Evolutionary conservation across 2,329 filamentous ascomycete genomes (phyloP), one percentile per base, ranked within the genome.

Genomic region (Leptographium wingfieldii): DNA sequence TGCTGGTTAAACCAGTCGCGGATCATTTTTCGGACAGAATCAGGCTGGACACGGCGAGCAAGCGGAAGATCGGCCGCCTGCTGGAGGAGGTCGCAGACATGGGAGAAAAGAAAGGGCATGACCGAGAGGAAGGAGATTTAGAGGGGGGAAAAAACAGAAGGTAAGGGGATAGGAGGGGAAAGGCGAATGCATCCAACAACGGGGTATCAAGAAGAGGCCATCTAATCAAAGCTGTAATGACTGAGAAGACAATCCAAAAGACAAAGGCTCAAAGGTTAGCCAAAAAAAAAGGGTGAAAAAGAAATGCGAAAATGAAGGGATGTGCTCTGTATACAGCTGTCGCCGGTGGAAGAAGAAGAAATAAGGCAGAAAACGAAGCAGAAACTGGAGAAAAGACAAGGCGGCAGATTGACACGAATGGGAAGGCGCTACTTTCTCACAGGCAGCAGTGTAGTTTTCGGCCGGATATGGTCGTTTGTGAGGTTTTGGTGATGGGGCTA

Each of bases 31-130:
- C 38, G 48, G 16, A 59, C 57, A 11, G 22, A 29, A 3, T 19
- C 5, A 2, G 33, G 31, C 49, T 61, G 1, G 69, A 65, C 40
- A 69, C 70, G 16, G 55, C 65, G 61, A 63, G 69, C 55, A 72
- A 71, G 16, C 67, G 70, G 2, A 67, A 65, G 55, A 61, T 73
- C 70, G 2, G 91, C 83, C 19, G 91, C 76, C 29, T 78, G 73
- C 62, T 91, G 83, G 52, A 96, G 77, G 4, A 96, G 76, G 63
- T 88, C 82, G 74, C 88, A 92, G 54, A 95, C 74, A 62, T 80
- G 76, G n/a, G 77, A 73, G 70, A 94, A 95, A 1, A 76, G 76
- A 64, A 90, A 77, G 25, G 83, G 77, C 85, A 87, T 87, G 56
- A 48, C 61, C 22, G 48, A 58, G 31, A 5, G 35, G 16, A 3